Evolutionary conservation across 2,329 filamentous ascomycete species (phyloP).

Genomic region (Nannizzia gypsea): DNA sequence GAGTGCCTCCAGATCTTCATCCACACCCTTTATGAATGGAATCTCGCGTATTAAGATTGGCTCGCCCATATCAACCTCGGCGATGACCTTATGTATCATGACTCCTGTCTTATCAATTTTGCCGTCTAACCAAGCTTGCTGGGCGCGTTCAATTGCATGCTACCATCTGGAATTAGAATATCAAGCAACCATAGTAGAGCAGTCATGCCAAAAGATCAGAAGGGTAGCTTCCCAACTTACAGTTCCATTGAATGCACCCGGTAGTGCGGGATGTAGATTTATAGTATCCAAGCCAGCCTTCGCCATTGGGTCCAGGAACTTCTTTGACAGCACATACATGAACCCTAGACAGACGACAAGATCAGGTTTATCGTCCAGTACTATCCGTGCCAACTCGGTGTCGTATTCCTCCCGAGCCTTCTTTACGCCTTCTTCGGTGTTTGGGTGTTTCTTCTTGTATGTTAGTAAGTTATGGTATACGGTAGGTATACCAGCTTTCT

Average conservation of each 20-base stretch:
- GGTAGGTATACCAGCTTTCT: slow-evolving; percentile 53
- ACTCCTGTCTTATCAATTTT: slow-evolving; percentile 61
- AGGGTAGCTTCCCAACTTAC: not conserved
- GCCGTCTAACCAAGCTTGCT: slow-evolving; percentile 57
- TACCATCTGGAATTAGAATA: slow-evolving; percentile 10
- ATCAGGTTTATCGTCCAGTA: slow-evolving; percentile 55
- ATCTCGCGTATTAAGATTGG: slow-evolving; percentile 63
- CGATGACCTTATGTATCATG: slow-evolving; percentile 79
- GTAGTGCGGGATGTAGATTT: slow-evolving; percentile 68
- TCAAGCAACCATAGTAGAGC: not conserved
- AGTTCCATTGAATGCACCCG: slow-evolving; percentile 32
- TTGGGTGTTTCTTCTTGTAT: slow-evolving; percentile 49
- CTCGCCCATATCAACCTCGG: slow-evolving; percentile 66
- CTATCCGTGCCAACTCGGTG: slow-evolving; percentile 55
- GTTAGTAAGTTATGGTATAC: slow-evolving; percentile 67
- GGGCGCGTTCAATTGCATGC: slow-evolving; percentile 66
- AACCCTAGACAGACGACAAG: slow-evolving; percentile 73
- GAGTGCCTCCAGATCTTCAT: slow-evolving; percentile 53
- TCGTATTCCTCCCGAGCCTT: slow-evolving; percentile 58
- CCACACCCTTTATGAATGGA: slow-evolving; percentile 46
- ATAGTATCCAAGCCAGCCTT: slow-evolving; percentile 56
- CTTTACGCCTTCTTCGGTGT: slow-evolving; percentile 42
- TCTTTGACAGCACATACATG: slow-evolving; percentile 67
- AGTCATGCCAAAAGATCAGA: not conserved
- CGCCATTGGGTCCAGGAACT: slow-evolving; percentile 58